Evolutionary conservation across 352 stramenopile genomes (phyloP), one percentile per base, ranked within the genome.

Genomic region (Pythium vanterpoolii): DNA sequence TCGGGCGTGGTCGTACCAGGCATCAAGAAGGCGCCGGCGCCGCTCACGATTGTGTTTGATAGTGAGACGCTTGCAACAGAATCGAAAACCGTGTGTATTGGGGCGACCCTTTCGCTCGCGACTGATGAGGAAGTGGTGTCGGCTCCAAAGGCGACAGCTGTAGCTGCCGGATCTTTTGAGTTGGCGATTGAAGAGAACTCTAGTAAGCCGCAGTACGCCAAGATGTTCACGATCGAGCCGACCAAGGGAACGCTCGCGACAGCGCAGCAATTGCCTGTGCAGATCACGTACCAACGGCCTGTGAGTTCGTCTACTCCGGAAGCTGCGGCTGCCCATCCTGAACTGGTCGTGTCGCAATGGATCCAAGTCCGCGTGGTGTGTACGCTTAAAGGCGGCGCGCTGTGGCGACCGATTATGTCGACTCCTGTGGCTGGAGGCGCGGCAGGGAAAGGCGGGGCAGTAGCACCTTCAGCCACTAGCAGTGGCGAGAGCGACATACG

Each of bases 201-300:
- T 10, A 66, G 71, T 11, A 70, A 73, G n/a, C 69, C 73, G 2
- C 68, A 74, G 24, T 71, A 89, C 34, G 62, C 64, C 6, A 87
- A 87, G 57, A 50, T 87, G 30, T 96, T 96, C 49, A 66, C 67
- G 7, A 13, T 92, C 13, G 77, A 90, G 38, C 86, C 84, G 5
- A 64, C 81, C 33, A 92, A 91, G 38, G 86, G 88, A 0, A 55
- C 66, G 0, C 43, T 95, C 19, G 62, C 49, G 23, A 56, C 73
- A n/a, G 80, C 74, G 0, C 77, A 90, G 51, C 77, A 92, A 46
- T 24, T 83, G 9, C 64, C 63, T 0, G 61, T 96, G 18, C 64
- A 79, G 14, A 65, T 95, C 5, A 81, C 64, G 5, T 95, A 84
- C 65, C 62, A 57, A 4, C 72, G 76, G 0, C 66, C 72, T 6